Evolutionary conservation across 1,139 yeast species (phyloP).

Genomic region (Yamadazyma epiphylla): DNA sequence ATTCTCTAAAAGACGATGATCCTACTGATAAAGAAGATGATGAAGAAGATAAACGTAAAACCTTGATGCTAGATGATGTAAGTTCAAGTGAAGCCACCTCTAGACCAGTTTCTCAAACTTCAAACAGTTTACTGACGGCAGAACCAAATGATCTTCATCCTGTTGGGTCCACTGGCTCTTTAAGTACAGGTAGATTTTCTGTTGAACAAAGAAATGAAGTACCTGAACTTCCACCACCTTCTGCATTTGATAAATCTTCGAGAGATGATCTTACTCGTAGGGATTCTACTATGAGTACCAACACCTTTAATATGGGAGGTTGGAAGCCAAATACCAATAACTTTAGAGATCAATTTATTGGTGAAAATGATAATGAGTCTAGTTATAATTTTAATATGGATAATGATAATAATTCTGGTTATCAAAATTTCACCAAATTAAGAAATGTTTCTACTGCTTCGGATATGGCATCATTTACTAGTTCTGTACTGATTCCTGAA

Average conservation of each 20-base stretch:
- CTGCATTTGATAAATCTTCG: conserved; percentile 5
- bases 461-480: conserved; percentile 24
- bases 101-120: conserved; percentile 1
- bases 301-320: conserved; percentile 44
- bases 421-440: conserved; percentile 33
- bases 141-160: conserved; percentile 19
- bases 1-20: conserved; percentile 11
- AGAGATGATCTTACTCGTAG: conserved; percentile 23
- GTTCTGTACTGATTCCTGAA: conserved; percentile 37
- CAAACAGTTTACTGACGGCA: not conserved
- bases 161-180: conserved; percentile 32
- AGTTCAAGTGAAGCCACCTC: not conserved
- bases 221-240: conserved; percentile 7
- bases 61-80: not conserved
- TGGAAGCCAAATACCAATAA: conserved; percentile 53
- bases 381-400: conserved; percentile 29
- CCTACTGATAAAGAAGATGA: conserved; percentile 25
- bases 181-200: conserved; percentile 36
- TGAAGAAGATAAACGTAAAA: not conserved
- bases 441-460: conserved; percentile 19
- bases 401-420: conserved; percentile 18
- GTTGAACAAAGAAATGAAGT: conserved; percentile 14
- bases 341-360: conserved; percentile 49
- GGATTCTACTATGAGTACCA: conserved; percentile 35
- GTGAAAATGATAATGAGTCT: conserved; percentile 43